Conservation (phyloP, 805 yeast genomes). For the Yamadazyma sp. region DNA sequence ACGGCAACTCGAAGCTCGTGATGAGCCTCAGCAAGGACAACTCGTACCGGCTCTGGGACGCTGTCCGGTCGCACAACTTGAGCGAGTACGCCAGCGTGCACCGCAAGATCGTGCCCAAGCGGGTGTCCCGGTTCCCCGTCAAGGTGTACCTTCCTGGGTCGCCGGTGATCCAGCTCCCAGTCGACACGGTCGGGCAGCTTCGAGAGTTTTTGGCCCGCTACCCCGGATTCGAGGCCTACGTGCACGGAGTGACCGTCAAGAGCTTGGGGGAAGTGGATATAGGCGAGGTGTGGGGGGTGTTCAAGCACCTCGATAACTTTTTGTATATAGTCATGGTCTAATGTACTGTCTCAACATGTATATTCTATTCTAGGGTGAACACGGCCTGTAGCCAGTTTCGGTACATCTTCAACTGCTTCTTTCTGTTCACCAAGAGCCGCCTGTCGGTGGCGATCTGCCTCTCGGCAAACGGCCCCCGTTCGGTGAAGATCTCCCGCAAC, state of each 20-base stretch:
- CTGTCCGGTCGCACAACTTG: constrained; percentile 41
- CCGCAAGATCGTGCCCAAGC: constrained; percentile 26
- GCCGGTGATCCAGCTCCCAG: constrained; percentile 31
- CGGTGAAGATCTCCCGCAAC: constrained; percentile 64
- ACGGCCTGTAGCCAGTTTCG: constrained; percentile 96
- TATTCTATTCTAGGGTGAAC: constrained; percentile 44
- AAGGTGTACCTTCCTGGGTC: constrained; percentile 45
- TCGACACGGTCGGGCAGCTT: constrained; percentile 2
- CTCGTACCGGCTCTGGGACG: constrained; percentile 56
- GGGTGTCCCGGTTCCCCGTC: constrained; percentile 45
- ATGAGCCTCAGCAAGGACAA: constrained; percentile 71
- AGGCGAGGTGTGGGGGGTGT: constrained; percentile 30
- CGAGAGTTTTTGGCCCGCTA: constrained; percentile 13
- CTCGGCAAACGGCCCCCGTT: constrained; percentile 54
- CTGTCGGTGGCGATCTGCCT: constrained; percentile 85
- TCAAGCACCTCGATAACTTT: constrained; percentile 38
- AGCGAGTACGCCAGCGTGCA: constrained; percentile 25
- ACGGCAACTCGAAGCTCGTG: constrained; percentile 77
- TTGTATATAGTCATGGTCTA: constrained; percentile 29
- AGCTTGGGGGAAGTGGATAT: constrained; percentile 15
- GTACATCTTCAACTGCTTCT: constrained; percentile 91
- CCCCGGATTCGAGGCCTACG: constrained; percentile 13
- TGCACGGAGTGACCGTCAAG: constrained; percentile 33
- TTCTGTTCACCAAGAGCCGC: constrained; percentile 85
- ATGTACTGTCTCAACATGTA: neutral